These are phyloP conservation scores for Aspergillus avenaceus DNA, from an alignment of 495 filamentous ascomycete species.

Conservation along the genomic window DNA sequence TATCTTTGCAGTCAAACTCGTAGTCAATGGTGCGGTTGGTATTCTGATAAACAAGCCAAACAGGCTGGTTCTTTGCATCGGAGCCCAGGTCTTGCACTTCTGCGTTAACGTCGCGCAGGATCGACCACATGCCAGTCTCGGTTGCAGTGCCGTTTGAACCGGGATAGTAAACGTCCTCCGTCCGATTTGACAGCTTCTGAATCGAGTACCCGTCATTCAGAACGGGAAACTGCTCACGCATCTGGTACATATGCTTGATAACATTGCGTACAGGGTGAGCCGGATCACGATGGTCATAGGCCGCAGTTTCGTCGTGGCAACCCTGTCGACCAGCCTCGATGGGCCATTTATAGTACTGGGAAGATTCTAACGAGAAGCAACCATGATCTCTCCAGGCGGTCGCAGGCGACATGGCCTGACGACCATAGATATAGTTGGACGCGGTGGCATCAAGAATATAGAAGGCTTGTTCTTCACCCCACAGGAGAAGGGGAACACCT, in stretches of 20 bases:
- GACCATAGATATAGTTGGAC: constrained; percentile 65
- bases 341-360: constrained; percentile 57
- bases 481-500: constrained; percentile 60
- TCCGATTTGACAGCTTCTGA: constrained; percentile 54
- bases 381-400: constrained; percentile 67
- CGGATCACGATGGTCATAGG: constrained; percentile 67
- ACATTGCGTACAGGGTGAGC: constrained; percentile 62
- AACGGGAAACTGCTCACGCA: constrained; percentile 54
- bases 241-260: constrained; percentile 60
- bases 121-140: constrained; percentile 65
- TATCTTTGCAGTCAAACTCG: constrained; percentile 53
- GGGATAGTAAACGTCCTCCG: constrained; percentile 42
- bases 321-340: constrained; percentile 50
- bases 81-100: constrained; percentile 48
- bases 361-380: constrained; percentile 55
- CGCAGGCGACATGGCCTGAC: constrained; percentile 60
- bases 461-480: constrained; percentile 68
- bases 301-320: constrained; percentile 54
- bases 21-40: constrained; percentile 49
- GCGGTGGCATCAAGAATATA: constrained; percentile 66
- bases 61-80: constrained; percentile 44
- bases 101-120: constrained; percentile 48
- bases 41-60: constrained; percentile 68
- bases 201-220: constrained; percentile 62
- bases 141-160: constrained; percentile 52